phyloP scores from a whole-genome alignment of 116 monocot species.

The Posidonia oceanica region DNA sequence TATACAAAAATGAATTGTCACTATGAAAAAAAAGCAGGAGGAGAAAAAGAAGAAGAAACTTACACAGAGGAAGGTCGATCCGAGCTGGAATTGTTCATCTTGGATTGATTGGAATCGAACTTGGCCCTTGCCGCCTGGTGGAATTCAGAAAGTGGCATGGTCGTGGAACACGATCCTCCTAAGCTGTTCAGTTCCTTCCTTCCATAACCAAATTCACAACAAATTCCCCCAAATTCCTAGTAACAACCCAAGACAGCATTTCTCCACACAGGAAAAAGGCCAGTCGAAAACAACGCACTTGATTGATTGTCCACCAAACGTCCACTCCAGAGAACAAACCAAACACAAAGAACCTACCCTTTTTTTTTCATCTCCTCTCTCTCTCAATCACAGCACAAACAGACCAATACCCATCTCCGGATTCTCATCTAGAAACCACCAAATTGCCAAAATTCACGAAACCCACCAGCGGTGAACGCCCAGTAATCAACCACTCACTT shows the following conservation, averaged over 20 bases:
- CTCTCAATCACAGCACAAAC: background rate
- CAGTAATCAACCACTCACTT: background rate
- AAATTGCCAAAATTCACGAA: background rate
- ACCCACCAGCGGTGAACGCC: background rate
- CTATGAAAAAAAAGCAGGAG: background rate
- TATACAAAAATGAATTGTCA: background rate
- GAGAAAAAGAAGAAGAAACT: background rate
- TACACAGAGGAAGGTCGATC: constrained; percentile 1
- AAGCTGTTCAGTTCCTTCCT: background rate
- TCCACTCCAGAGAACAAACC: no score
- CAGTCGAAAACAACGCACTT: no score
- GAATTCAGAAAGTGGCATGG: constrained; percentile 14
- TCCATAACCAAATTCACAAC: background rate
- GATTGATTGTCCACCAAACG: no score
- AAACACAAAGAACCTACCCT: no score
- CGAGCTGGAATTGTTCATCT: background rate
- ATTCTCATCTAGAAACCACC: background rate
- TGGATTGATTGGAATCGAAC: background rate
- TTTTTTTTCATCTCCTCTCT: background rate
- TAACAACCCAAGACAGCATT: no score
- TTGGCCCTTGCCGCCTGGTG: constrained; percentile 1
- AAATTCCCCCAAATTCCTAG: background rate
- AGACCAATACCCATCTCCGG: background rate
- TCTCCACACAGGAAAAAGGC: no score
- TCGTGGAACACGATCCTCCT: background rate